Evolutionary conservation across 331 rosid genomes (phyloP), one percentile per base, ranked within the genome.

Genomic region (Pyracantha coccinea): DNA sequence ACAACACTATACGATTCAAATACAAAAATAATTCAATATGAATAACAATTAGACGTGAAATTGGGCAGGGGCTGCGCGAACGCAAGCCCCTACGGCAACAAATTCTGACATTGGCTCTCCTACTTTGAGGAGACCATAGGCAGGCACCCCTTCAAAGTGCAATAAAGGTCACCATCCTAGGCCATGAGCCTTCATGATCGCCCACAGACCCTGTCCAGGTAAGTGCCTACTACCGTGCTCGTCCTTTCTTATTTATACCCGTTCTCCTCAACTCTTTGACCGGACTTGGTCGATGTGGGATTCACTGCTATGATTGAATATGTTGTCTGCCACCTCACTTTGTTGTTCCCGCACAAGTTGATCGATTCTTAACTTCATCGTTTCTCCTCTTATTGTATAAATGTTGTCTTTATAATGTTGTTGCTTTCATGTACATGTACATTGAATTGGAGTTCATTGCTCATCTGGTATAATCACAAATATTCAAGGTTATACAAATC

Each of bases 41-140:
- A 16, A 2, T 0, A 50, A 17, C 4, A 50, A 6, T 2, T 17
- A 0, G 0, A 0, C 21, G 3, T 6, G 0, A 17, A 16, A 2
- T 13, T 75, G 24, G 45, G 5, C 5, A 58, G 74, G 77, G 84
- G 80, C 84, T 71, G 83, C 86, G 80, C 86, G 80, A 11, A 82
- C 86, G 78, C 86, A 82, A 63, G 86, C 77, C 86, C 83, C 83
- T 79, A 2, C 21, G 0, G 41, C 14, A 47, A 82, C 79, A 82
- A 82, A 82, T 82, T 27, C 62, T 61, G 79, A 82, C 85, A 71
- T 77, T 64, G 75, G 75, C 71, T 82, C 85, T 82, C 73, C 85
- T 66, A 3, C 82, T 0, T 2, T 9, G 85, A 67, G 79, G 76
- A 82, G 82, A 82, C 75, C 81, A 70, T 73, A 68, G 77, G 50